These are phyloP conservation scores for Yarrowia sp. DNA, from an alignment of 805 yeast genomes.

Conservation along the genomic window DNA sequence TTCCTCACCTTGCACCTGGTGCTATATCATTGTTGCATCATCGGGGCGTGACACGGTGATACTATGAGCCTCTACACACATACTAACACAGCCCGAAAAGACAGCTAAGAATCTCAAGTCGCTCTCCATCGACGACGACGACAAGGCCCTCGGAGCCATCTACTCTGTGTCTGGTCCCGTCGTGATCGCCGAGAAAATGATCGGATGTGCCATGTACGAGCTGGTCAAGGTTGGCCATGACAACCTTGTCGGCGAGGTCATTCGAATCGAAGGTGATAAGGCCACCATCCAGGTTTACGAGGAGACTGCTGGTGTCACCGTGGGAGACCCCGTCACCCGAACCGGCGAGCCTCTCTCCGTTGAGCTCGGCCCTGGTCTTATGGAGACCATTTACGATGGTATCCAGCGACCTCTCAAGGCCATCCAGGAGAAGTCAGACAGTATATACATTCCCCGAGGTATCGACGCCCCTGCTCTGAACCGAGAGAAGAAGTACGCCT, in stretches of 20 bases:
- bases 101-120: conserved; percentile 92
- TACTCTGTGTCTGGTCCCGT: conserved; percentile 98
- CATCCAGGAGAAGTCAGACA: conserved; percentile 79
- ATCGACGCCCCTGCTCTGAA: conserved; percentile 93
- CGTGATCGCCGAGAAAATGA: conserved; percentile 96
- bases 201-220: conserved; percentile 99
- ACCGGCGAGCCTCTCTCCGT: conserved; percentile 99
- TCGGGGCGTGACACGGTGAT: too few relatives aligned
- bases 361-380: conserved; percentile 97
- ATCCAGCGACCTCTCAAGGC: conserved; percentile 98
- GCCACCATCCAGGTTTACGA: conserved; percentile 99
- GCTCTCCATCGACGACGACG: conserved; percentile 70
- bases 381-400: conserved; percentile 99
- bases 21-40: too few relatives aligned
- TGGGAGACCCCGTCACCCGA: conserved; percentile 97
- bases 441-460: conserved; percentile 98
- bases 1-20: too few relatives aligned
- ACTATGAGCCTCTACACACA: too few relatives aligned
- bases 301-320: conserved; percentile 98
- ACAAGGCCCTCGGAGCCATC: conserved; percentile 65
- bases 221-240: conserved; percentile 97
- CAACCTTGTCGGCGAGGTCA: conserved; percentile 95
- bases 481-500: conserved; percentile 79
- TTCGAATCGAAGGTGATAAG: conserved; percentile 93
- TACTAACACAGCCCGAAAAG: conserved; percentile 56